Base-by-base conservation (phyloP, 2,329 filamentous ascomycete genomes). In the Sporothrix euskadiensis region DNA sequence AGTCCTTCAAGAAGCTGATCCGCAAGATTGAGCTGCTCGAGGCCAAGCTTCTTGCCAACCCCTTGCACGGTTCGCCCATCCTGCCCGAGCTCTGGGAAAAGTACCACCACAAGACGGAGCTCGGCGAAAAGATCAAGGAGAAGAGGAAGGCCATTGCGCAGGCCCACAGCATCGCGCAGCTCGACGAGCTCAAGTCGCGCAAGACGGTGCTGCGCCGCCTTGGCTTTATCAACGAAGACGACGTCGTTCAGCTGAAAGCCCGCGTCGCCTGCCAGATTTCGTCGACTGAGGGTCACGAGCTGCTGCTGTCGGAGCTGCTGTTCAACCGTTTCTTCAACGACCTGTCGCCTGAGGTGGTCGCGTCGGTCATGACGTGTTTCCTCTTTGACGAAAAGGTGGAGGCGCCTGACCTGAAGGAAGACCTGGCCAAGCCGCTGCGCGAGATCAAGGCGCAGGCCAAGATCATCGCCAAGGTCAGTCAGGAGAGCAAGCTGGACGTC, bases 261-360 rank as follows among this genome's bases (percentile, higher is more conserved):
- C 93, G 97, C 73, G 97, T 98, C 3, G 96, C 96, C 1, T 99
- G 96, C 82, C 95, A 99, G 83, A 98, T 99, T 76, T 97, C 94
- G 75, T 97, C 95, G 0, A 91, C 89, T 1, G 89, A 91, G 77
- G 96, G 95, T 49, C 96, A 99, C 79, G 97, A 99, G 81, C 86
- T 99, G 57, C 90, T 99, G 76, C 88, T 99, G 5, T 94, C 93
- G 14, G 96, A 99, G 82, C 86, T 99, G 39, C 88, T 99, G 0
- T 98, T 99, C 83, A 97, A 98, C 81, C 90, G 94, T 54, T 98
- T 98, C 87, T 99, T 99, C 88, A 99, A 98, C 80, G 94, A 98
- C 80, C 85, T 98, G 59, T 90, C 90, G 0, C 94, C 96, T 0
- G 95, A 98, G 81, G 88, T 95, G 77, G 93, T 91, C 78, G 96